phyloP scores from a whole-genome alignment of 352 stramenopile genomes.

The Phytopythium cucurbitacearum region DNA sequence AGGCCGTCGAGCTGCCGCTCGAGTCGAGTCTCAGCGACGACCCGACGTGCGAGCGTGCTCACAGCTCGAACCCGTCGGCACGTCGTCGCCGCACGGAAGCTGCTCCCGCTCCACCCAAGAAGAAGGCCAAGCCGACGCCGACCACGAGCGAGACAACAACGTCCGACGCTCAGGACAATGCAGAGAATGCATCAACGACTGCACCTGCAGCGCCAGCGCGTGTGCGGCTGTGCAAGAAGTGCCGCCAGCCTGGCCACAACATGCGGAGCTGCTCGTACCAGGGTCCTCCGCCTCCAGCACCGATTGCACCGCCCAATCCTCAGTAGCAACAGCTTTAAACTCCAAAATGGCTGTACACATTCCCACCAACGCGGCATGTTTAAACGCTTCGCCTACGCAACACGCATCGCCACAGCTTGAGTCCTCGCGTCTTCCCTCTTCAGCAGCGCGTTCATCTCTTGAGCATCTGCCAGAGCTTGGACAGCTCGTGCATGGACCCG shows the following conservation, averaged over 20 bases:
- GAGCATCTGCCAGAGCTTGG: slow-evolving; percentile 28
- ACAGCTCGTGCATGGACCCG: slow-evolving; percentile 28
- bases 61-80: slow-evolving; percentile 4
- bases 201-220: slow-evolving; percentile 11
- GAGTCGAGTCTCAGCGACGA: slow-evolving; percentile 22
- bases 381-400: not conserved
- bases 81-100: not conserved
- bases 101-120: not conserved
- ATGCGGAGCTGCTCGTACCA: slow-evolving; percentile 36
- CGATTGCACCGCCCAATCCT: not conserved
- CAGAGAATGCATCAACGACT: not conserved
- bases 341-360: not conserved
- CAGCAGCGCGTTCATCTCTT: slow-evolving; percentile 21
- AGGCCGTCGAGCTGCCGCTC: slow-evolving; percentile 43
- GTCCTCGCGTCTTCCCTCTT: too few relatives aligned
- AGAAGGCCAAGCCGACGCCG: slow-evolving; percentile 1
- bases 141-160: too few relatives aligned
- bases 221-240: slow-evolving; percentile 43
- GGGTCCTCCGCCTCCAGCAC: not conserved
- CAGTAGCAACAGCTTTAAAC: not conserved
- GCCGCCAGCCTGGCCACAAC: slow-evolving; percentile 42
- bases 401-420: too few relatives aligned
- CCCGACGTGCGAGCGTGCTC: slow-evolving; percentile 10
- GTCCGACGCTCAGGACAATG: too few relatives aligned
- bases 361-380: not conserved